Conservation (phyloP, 208 protist species). For the Porcisia hertigi region DNA sequence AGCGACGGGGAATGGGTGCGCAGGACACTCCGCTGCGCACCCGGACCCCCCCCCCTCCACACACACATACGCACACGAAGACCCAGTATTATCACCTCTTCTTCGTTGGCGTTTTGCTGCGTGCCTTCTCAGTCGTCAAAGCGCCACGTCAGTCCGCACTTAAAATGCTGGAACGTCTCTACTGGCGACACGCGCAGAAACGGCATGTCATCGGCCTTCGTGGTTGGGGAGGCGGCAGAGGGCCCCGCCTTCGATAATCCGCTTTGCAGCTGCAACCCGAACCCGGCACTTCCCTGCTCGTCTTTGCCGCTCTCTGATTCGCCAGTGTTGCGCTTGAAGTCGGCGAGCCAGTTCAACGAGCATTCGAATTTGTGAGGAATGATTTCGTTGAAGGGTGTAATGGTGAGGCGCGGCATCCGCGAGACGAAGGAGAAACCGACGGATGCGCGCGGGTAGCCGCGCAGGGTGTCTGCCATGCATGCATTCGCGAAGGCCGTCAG, state of each 20-base stretch:
- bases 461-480: constrained; percentile 54
- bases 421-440: constrained; percentile 57
- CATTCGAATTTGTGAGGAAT: constrained; percentile 54
- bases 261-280: constrained; percentile 21
- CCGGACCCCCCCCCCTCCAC: too few relatives aligned
- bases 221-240: constrained; percentile 2
- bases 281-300: background rate
- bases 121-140: constrained; percentile 23
- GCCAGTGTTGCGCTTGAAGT: constrained; percentile 15
- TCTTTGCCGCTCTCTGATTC: background rate
- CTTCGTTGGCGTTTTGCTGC: background rate
- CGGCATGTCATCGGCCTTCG: constrained; percentile 11
- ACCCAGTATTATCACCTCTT: background rate
- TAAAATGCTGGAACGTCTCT: constrained; percentile 64
- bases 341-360: constrained; percentile 62
- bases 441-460: constrained; percentile 47
- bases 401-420: constrained; percentile 33
- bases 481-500: constrained; percentile 53
- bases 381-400: constrained; percentile 56
- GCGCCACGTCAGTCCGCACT: constrained; percentile 72
- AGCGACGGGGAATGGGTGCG: too few relatives aligned
- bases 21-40: too few relatives aligned
- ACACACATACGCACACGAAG: too few relatives aligned
- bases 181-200: constrained; percentile 54
- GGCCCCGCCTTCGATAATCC: constrained; percentile 12